phyloP scores from a whole-genome alignment of 2,329 filamentous ascomycete species.

The Microdochium bolleyi region DNA sequence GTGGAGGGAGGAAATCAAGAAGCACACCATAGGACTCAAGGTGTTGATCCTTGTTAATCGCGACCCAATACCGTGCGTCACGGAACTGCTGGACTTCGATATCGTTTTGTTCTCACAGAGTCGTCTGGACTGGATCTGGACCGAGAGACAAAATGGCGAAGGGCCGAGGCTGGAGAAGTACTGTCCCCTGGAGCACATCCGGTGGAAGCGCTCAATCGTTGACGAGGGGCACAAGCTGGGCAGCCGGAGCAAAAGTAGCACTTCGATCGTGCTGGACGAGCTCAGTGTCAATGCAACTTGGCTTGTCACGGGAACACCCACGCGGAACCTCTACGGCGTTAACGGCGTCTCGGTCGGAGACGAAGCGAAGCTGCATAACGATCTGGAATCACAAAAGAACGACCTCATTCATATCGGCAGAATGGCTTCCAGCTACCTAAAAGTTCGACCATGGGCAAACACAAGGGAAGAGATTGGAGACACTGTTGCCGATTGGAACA shows the following conservation, averaged over 20 bases:
- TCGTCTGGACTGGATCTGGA: conserved; percentile 58
- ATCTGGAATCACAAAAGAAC: conserved; percentile 40
- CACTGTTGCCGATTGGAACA: conserved; percentile 58
- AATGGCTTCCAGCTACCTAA: conserved; percentile 63
- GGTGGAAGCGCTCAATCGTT: conserved; percentile 83
- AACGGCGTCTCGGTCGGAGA: conserved; percentile 26
- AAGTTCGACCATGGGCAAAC: conserved; percentile 72
- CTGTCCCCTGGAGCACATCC: conserved; percentile 61
- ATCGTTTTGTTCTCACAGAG: conserved; percentile 69
- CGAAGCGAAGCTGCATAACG: conserved; percentile 20
- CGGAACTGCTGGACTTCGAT: conserved; percentile 59
- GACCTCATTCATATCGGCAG: conserved; percentile 60
- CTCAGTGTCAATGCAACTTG: conserved; percentile 67
- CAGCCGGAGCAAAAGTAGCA: conserved; percentile 50
- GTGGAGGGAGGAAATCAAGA: conserved; percentile 73
- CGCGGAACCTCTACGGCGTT: conserved; percentile 72
- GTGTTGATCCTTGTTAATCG: conserved; percentile 54
- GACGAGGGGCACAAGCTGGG: conserved; percentile 88
- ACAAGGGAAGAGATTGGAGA: conserved; percentile 43
- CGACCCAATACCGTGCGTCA: conserved; percentile 45
- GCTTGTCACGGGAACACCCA: conserved; percentile 88
- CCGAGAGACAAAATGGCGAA: conserved; percentile 32
- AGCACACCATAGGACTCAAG: conserved; percentile 62
- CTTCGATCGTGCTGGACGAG: conserved; percentile 41
- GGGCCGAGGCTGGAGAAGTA: conserved; percentile 19